These are phyloP conservation scores for Conoideocrella luteorostrata DNA, from an alignment of 2,329 filamentous ascomycete species.

Conservation along the genomic window DNA sequence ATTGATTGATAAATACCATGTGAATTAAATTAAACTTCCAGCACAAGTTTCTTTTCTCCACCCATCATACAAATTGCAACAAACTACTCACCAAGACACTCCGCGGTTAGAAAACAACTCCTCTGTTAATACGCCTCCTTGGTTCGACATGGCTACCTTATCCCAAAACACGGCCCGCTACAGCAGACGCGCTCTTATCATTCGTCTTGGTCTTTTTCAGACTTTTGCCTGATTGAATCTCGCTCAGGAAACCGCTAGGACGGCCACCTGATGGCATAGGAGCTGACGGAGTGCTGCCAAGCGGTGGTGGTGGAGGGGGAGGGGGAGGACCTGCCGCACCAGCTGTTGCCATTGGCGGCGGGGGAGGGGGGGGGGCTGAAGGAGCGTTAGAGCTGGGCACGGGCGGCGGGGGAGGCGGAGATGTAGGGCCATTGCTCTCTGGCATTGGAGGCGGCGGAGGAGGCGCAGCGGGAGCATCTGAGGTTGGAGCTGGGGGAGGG, in stretches of 20 bases:
- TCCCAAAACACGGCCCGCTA: conserved; percentile 69
- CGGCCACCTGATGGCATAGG: conserved; percentile 43
- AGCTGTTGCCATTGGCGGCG: conserved; percentile 40
- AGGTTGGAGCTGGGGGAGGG: conserved; percentile 22
- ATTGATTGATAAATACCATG: no score
- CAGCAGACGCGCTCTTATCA: conserved; percentile 67
- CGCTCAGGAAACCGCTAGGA: conserved; percentile 62
- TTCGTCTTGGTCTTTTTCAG: conserved; percentile 86
- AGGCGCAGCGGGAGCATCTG: conserved; percentile 24
- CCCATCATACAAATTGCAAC: no score
- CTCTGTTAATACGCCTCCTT: no score
- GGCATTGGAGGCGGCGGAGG: conserved; percentile 24
- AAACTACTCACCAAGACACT: no score
- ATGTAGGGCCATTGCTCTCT: conserved; percentile 16
- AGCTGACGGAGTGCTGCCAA: conserved; percentile 33
- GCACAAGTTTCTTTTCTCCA: no score
- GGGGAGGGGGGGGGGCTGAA: conserved; percentile 30
- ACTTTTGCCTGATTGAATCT: conserved; percentile 74
- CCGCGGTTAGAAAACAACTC: no score
- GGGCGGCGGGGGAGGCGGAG: conserved; percentile 21
- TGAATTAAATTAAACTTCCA: no score
- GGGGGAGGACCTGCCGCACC: conserved; percentile 35
- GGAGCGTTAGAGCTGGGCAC: conserved; percentile 20
- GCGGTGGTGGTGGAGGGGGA: conserved; percentile 38
- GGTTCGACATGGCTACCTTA: no score